A percentile compares a stretch with the other conserved stretches of the same genome.
phyloP scores from a whole-genome alignment of 805 yeast genomes.

The Metschnikowia hibisci region DNA sequence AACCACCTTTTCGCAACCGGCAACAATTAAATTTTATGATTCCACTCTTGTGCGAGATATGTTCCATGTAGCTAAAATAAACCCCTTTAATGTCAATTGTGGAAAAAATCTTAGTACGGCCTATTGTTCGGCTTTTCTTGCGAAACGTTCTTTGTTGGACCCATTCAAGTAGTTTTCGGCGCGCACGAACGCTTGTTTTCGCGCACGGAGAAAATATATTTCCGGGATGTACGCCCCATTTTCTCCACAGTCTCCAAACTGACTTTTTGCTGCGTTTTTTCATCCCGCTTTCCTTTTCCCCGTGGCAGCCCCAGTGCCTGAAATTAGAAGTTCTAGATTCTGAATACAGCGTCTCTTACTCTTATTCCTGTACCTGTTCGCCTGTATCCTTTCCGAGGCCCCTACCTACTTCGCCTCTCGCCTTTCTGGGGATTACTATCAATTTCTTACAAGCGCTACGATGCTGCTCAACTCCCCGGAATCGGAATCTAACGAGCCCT shows the following conservation, averaged over 20 bases:
- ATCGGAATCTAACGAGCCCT: slow-evolving; percentile 1
- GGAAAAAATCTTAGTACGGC: no score
- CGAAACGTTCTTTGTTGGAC: neutral
- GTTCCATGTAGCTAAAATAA: no score
- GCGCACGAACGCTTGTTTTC: slow-evolving; percentile 4
- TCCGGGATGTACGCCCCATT: slow-evolving; percentile 13
- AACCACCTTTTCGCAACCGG: no score
- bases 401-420: neutral
- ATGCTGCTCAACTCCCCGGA: slow-evolving; percentile 8
- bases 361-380: neutral
- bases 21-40: no score
- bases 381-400: neutral
- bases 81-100: no score
- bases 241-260: slow-evolving; percentile 9
- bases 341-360: no score
- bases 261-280: neutral
- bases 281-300: neutral
- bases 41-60: no score
- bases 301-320: slow-evolving; percentile 1
- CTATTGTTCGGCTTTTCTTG: no score
- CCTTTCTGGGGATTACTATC: slow-evolving; percentile 1
- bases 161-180: slow-evolving; percentile 1
- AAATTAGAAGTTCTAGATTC: neutral
- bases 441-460: neutral
- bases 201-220: slow-evolving; percentile 18